These are phyloP conservation scores for Sindora glabra DNA, from an alignment of 306 rosid genomes.

Conservation along the genomic window DNA sequence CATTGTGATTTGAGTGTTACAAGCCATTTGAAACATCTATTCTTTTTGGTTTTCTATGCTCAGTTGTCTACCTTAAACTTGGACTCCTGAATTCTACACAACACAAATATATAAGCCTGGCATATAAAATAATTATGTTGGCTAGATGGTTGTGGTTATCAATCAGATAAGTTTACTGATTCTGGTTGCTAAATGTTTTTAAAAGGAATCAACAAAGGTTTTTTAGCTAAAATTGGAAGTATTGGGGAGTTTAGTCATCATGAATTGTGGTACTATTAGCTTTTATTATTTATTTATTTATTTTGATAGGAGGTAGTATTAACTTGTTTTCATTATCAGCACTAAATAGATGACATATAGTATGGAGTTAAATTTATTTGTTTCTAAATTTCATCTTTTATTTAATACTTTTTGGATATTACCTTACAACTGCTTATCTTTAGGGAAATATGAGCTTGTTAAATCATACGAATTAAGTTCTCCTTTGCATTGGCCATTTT, in stretches of 20 bases:
- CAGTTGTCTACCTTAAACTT: neutral
- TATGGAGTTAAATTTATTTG: neutral
- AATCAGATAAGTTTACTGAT: neutral
- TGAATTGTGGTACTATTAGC: neutral
- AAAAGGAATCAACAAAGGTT: neutral
- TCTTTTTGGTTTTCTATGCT: slow-evolving; percentile 13
- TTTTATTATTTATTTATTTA: too few species aligned
- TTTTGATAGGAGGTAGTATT: too few species aligned
- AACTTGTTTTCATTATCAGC: too few species aligned
- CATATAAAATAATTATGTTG: neutral
- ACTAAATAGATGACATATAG: neutral
- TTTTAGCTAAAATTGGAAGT: neutral
- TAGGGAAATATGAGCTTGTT: neutral
- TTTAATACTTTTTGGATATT: neutral
- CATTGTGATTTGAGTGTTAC: neutral
- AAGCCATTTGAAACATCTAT: slow-evolving; percentile 1
- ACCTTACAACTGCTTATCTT: neutral
- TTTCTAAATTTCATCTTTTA: slow-evolving; percentile 1
- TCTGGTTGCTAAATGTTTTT: neutral
- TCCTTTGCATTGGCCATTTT: too few species aligned
- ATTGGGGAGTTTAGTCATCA: neutral
- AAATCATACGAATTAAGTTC: too few species aligned
- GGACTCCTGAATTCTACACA: neutral
- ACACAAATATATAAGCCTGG: neutral
- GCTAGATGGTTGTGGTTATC: neutral